Percentiles rank a stretch among this genome's conserved stretches.
phyloP scores from a whole-genome alignment of 768 basidiomycete species.

The Podaxis sp. region DNA sequence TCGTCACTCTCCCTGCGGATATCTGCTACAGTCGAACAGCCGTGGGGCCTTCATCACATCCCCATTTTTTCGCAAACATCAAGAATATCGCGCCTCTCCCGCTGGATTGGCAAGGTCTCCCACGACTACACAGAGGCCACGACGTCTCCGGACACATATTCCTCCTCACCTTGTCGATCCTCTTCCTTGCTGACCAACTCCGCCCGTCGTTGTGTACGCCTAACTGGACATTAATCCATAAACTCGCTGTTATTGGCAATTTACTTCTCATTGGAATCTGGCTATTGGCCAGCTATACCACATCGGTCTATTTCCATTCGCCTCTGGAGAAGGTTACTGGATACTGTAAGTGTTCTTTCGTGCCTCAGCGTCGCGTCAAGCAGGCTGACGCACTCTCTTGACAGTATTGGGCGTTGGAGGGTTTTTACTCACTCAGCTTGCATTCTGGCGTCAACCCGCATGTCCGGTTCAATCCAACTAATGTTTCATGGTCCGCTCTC shows the following conservation, averaged over 20 bases:
- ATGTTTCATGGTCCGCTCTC: not conserved
- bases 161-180: constrained; percentile 73
- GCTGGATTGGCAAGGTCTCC: constrained; percentile 44
- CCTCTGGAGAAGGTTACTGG: constrained; percentile 87
- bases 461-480: not conserved
- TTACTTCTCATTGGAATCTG: constrained; percentile 55
- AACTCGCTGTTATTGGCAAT: constrained; percentile 44
- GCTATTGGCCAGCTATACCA: constrained; percentile 75
- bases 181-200: constrained; percentile 81
- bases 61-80: constrained; percentile 51
- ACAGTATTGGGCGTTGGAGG: constrained; percentile 8
- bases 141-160: constrained; percentile 95
- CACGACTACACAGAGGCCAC: constrained; percentile 77
- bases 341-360: constrained; percentile 53
- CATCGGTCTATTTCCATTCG: constrained; percentile 88
- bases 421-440: constrained; percentile 5
- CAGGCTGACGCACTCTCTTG: not conserved
- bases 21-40: constrained; percentile 51
- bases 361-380: not conserved
- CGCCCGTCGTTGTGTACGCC: constrained; percentile 42
- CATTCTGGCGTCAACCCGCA: not conserved
- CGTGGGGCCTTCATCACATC: constrained; percentile 61
- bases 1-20: constrained; percentile 52
- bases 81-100: constrained; percentile 22
- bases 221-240: constrained; percentile 44